phyloP scores from a whole-genome alignment of 2,329 filamentous ascomycete species.

The Hypocrella siamensis region DNA sequence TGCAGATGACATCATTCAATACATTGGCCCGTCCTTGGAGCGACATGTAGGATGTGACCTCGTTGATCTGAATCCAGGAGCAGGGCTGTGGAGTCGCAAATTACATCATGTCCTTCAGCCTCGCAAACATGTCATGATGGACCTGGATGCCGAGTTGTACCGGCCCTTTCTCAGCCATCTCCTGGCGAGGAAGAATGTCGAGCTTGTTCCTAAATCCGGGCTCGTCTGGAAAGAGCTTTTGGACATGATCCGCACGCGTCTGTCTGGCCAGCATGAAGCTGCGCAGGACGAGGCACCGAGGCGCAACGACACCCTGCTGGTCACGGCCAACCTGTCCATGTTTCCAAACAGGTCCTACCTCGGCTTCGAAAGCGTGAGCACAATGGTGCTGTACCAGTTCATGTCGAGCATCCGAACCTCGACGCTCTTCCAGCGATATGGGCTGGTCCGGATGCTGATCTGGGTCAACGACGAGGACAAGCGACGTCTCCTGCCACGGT shows the following conservation, averaged over 20 bases:
- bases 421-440: conserved; percentile 56
- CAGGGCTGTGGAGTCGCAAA: conserved; percentile 62
- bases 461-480: conserved; percentile 53
- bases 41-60: conserved; percentile 68
- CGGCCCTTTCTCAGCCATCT: conserved; percentile 44
- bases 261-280: conserved; percentile 37
- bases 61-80: conserved; percentile 72
- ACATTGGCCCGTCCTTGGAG: conserved; percentile 52
- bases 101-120: conserved; percentile 63
- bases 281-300: conserved; percentile 23
- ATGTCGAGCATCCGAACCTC: conserved; percentile 40
- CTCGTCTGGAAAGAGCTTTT: conserved; percentile 45
- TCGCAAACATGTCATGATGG: conserved; percentile 69
- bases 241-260: conserved; percentile 29
- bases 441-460: conserved; percentile 63
- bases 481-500: conserved; percentile 41
- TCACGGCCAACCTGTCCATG: conserved; percentile 51
- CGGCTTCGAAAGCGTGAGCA: conserved; percentile 38
- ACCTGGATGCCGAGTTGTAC: conserved; percentile 48
- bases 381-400: conserved; percentile 46
- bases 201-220: conserved; percentile 38
- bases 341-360: conserved; percentile 33
- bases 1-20: conserved; percentile 52
- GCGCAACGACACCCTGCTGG: conserved; percentile 58
- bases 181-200: conserved; percentile 28